Evolutionary conservation across 257 asterid species (phyloP).

Genomic region (Agastache rugosa): DNA sequence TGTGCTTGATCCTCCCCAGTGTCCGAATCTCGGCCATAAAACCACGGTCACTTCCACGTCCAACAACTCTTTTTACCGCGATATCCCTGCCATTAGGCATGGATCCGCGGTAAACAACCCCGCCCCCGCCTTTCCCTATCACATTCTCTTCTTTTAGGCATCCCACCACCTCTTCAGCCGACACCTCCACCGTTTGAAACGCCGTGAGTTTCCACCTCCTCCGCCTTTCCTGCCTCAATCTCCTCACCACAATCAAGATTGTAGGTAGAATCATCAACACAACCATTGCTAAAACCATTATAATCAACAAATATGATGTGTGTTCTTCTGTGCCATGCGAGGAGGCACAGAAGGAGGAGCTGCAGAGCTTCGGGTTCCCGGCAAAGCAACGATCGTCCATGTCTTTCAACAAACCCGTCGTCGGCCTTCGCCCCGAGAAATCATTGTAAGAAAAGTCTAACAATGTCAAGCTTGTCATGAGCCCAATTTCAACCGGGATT

Average conservation of each 20-base stretch:
- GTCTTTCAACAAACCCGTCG: conserved; percentile 51
- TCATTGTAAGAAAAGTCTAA: conserved; percentile 66
- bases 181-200: conserved; percentile 69
- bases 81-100: conserved; percentile 69
- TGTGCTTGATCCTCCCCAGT: conserved; percentile 71
- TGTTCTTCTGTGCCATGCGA: not conserved
- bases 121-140: conserved; percentile 93
- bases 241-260: conserved; percentile 37
- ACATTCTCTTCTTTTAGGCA: conserved; percentile 80
- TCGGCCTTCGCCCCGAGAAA: conserved; percentile 62
- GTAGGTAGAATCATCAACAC: conserved; percentile 33
- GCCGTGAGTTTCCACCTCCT: conserved; percentile 76
- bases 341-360: not conserved
- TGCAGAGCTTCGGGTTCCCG: conserved; percentile 66
- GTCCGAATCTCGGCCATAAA: conserved; percentile 82
- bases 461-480: conserved; percentile 55
- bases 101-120: conserved; percentile 75
- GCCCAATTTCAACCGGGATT: conserved; percentile 68
- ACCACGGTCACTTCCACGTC: conserved; percentile 54
- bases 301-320: not conserved
- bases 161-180: conserved; percentile 58
- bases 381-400: conserved; percentile 47
- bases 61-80: conserved; percentile 61
- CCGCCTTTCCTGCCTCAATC: conserved; percentile 42
- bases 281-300: conserved; percentile 25